A percentile compares a stretch with the other conserved stretches of the same genome.
Evolutionary conservation across 139 green algal genomes (phyloP).

Genomic region (Pseudopediastrum boryanum): DNA sequence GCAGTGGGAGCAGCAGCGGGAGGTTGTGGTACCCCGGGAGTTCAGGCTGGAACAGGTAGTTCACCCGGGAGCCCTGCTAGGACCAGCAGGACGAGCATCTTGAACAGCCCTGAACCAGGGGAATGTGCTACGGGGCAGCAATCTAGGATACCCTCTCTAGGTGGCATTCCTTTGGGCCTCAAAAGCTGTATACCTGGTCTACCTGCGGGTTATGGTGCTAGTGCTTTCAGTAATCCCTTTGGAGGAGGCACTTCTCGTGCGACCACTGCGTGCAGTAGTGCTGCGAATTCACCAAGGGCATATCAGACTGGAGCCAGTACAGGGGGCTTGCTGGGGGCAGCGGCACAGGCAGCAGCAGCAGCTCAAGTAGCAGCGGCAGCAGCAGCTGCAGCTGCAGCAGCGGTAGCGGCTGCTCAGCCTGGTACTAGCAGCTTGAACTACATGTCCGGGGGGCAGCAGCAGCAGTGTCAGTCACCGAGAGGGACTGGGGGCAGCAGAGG

Average conservation of each 20-base stretch:
- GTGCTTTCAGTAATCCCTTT: background rate
- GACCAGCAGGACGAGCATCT: no score
- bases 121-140: no score
- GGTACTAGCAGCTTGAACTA: background rate
- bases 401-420: background rate
- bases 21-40: background rate
- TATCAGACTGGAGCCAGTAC: no score
- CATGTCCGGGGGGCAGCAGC: background rate
- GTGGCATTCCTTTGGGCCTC: no score
- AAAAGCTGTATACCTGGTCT: background rate
- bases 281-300: background rate
- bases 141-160: no score
- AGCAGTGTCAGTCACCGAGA: background rate
- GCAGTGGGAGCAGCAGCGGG: background rate
- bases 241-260: background rate
- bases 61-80: no score
- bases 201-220: background rate
- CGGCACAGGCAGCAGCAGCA: background rate
- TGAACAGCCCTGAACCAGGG: no score
- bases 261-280: constrained; percentile 12
- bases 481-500: background rate
- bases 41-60: background rate
- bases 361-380: background rate
- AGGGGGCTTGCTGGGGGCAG: background rate
- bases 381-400: constrained; percentile 1